A percentile compares a stretch with the other conserved stretches of the same genome.
phyloP scores from a whole-genome alignment of 2,329 filamentous ascomycete genomes.

The Arthrobotrys megalospora region DNA sequence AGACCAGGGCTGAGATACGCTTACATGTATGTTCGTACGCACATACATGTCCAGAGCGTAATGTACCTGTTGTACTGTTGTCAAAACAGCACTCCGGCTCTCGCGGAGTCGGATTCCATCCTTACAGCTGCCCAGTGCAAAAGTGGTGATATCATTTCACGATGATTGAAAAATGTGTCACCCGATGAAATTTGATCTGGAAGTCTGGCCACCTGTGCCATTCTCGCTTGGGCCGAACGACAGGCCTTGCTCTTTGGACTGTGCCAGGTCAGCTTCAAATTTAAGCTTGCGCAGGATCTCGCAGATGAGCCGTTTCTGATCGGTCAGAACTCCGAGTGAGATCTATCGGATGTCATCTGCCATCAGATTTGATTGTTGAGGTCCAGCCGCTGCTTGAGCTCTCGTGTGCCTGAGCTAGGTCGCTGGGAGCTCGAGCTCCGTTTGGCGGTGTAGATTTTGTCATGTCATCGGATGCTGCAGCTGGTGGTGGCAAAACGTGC shows the following conservation, averaged over 20 bases:
- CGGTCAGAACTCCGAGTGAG: slow-evolving; percentile 30
- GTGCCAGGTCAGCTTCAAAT: slow-evolving; percentile 17
- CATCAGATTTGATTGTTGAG: slow-evolving; percentile 12
- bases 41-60: neutral
- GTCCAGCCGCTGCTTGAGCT: neutral
- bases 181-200: neutral
- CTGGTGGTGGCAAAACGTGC: slow-evolving; percentile 22
- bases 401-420: slow-evolving; percentile 17
- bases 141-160: slow-evolving; percentile 25
- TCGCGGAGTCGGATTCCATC: slow-evolving; percentile 20
- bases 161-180: slow-evolving; percentile 20
- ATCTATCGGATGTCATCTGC: slow-evolving; percentile 24
- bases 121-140: neutral
- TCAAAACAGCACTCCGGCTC: slow-evolving; percentile 17
- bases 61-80: slow-evolving; percentile 8
- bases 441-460: neutral
- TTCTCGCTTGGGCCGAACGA: slow-evolving; percentile 11
- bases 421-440: slow-evolving; percentile 12
- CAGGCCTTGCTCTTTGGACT: slow-evolving; percentile 5
- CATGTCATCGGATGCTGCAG: slow-evolving; percentile 24
- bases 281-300: slow-evolving; percentile 23
- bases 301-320: slow-evolving; percentile 16
- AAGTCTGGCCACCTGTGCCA: slow-evolving; percentile 20
- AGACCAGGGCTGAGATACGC: slow-evolving; percentile 24
- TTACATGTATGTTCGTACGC: slow-evolving; percentile 4